Conservation (phyloP, 805 yeast species). For the Lipomyces spencermartinsiae region DNA sequence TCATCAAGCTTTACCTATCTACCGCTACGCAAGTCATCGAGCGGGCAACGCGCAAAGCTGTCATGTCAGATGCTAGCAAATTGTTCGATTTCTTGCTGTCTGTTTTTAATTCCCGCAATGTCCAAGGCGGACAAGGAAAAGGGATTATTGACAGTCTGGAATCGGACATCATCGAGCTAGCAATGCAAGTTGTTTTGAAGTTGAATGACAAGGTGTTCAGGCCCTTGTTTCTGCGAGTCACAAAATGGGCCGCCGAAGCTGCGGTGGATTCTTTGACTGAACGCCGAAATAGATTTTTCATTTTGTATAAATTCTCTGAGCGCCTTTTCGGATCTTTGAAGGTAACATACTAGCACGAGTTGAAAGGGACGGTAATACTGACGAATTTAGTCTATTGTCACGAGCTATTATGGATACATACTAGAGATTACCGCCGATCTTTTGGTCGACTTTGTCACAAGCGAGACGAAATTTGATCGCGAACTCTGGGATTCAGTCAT, state of each 20-base stretch:
- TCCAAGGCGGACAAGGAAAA: constrained; percentile 50
- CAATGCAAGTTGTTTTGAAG: constrained; percentile 80
- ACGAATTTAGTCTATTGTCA: constrained; percentile 75
- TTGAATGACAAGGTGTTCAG: constrained; percentile 92
- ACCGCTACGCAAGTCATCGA: constrained; percentile 25
- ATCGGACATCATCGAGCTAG: constrained; percentile 72
- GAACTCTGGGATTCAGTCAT: constrained; percentile 75
- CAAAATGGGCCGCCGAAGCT: constrained; percentile 91
- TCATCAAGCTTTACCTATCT: constrained; percentile 69
- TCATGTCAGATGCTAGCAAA: constrained; percentile 29
- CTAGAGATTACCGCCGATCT: constrained; percentile 71
- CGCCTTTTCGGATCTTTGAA: constrained; percentile 60
- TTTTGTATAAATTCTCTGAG: constrained; percentile 76
- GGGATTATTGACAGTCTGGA: constrained; percentile 84
- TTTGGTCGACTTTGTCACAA: constrained; percentile 55
- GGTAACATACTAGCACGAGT: constrained; percentile 14
- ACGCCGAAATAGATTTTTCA: constrained; percentile 55
- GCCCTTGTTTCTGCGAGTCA: constrained; percentile 84
- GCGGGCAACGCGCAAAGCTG: constrained; percentile 27
- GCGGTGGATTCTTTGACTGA: constrained; percentile 62
- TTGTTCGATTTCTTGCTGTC: constrained; percentile 28
- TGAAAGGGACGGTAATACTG: not conserved
- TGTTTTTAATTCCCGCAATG: constrained; percentile 47
- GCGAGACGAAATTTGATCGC: constrained; percentile 46
- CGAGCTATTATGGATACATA: constrained; percentile 84